Conservation (phyloP, 2,329 filamentous ascomycete genomes). For the Ceratocystis cubensis region DNA sequence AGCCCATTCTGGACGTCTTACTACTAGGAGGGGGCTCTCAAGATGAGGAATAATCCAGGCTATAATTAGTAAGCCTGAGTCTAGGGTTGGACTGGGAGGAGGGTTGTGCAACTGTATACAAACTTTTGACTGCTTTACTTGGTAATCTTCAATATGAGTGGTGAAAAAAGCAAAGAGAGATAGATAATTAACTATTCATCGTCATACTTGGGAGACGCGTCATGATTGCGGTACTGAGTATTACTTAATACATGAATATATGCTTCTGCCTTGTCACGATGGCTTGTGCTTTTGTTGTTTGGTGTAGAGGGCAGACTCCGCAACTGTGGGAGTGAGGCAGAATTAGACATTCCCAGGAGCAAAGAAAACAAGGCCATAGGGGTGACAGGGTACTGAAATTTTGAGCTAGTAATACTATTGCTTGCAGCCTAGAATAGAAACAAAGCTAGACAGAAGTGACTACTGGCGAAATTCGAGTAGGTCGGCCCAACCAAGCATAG, state of each 20-base stretch:
- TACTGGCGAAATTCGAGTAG: background rate
- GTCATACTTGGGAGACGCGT: background rate
- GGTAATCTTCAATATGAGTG: background rate
- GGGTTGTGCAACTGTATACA: background rate
- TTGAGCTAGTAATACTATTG: background rate
- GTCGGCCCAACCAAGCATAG: background rate
- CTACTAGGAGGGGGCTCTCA: background rate
- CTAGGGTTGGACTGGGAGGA: background rate
- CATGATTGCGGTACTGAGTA: background rate
- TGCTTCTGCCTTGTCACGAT: conserved; percentile 1
- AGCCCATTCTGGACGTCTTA: too few relatives aligned
- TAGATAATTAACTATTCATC: background rate
- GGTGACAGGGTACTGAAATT: background rate
- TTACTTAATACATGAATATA: background rate
- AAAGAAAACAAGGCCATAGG: background rate
- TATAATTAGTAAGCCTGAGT: too few relatives aligned
- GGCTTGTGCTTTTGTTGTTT: conserved; percentile 8
- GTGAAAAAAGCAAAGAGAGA: background rate
- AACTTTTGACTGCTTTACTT: background rate
- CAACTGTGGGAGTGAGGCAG: background rate
- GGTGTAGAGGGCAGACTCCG: background rate
- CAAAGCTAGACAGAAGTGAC: background rate
- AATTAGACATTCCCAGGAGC: background rate
- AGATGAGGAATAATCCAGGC: background rate
- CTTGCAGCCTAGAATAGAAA: background rate